These are phyloP conservation scores for Diaporthe helianthi DNA, from an alignment of 2,329 filamentous ascomycete species.

Conservation along the genomic window DNA sequence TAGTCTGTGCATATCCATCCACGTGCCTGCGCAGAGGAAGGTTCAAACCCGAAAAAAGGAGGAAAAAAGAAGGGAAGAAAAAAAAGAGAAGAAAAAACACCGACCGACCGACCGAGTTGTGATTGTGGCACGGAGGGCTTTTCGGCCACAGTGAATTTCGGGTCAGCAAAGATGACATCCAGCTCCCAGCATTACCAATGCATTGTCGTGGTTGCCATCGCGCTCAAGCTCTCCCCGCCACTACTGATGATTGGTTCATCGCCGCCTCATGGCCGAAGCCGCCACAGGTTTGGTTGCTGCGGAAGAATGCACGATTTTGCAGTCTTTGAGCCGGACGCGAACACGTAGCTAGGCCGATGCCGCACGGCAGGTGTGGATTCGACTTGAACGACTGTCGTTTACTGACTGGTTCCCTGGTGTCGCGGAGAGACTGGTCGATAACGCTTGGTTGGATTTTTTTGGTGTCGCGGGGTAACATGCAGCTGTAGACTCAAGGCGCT, in stretches of 20 bases:
- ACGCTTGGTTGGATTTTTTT: conserved; percentile 4
- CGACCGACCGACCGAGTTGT: too few relatives aligned
- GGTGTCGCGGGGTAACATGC: conserved; percentile 15
- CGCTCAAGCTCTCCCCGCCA: neutral
- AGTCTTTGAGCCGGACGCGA: neutral
- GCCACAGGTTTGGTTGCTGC: conserved; percentile 15
- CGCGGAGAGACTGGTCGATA: conserved; percentile 10
- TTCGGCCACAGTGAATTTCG: neutral
- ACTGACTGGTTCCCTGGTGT: neutral
- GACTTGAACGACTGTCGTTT: conserved; percentile 2
- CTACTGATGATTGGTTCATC: conserved; percentile 13
- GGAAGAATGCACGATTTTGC: conserved; percentile 12
- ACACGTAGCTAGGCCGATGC: conserved; percentile 9
- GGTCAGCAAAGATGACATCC: neutral
- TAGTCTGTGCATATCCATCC: conserved; percentile 15
- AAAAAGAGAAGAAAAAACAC: too few relatives aligned
- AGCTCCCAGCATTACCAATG: conserved; percentile 25
- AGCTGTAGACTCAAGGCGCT: conserved; percentile 16
- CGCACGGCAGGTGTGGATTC: conserved; percentile 5
- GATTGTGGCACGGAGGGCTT: too few relatives aligned
- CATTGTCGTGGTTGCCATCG: neutral
- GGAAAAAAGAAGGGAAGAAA: too few relatives aligned
- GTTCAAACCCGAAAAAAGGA: too few relatives aligned
- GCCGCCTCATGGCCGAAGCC: conserved; percentile 11
- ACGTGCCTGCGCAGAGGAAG: conserved; percentile 1